Base-by-base conservation (phyloP, 2,329 filamentous ascomycete genomes). In the Penicillium occitanis region DNA sequence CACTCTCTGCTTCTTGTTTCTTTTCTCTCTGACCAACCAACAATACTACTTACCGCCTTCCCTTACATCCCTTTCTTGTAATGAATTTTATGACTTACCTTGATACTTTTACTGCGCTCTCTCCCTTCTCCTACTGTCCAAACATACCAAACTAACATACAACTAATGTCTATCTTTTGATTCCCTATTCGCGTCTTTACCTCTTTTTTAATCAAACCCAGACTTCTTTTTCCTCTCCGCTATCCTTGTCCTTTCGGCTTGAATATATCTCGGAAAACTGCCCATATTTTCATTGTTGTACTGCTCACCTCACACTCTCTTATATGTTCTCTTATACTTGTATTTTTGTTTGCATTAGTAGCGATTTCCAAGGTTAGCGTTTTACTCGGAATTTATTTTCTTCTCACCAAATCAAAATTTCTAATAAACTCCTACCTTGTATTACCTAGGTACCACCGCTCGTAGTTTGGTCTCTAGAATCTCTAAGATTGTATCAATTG, bases 131-230 rank as follows among this genome's bases (percentile, higher is more conserved):
- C 6, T 51, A n/a, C 28, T 40, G 33, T 37, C 53, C 22, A 19
- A 17, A 22, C 10, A 30, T 19, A 44, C 17, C 25, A 63, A 46
- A 42, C 40, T 60, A 13, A 28, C 35, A 19, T 53, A 62, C 35
- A 42, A 28, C 19, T 63, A 63, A 63, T 63, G 61, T 63, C 22
- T 63, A 63, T 63, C 61, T 44, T 22, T 55, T 63, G 61, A 65
- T 48, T 69, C 33, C 48, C 44, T 57, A 37, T 50, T 59, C 35
- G 58, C 30, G 40, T 44, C 40, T 35, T 5, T 48, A 22, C 7
- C 46, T 19, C 19, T 11, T 17, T 14, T 30, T 35, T 33, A 33
- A 33, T 33, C 30, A 11, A 17, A 17, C 22, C 35, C n/a, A 37
- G 33, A 28, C 3, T 53, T 40, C 22, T n/a, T 55, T 6, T 53